Percentiles rank a stretch among this genome's conserved stretches.
Conservation (phyloP, 2,329 filamentous ascomycete genomes). For the Venturia carpophila region DNA sequence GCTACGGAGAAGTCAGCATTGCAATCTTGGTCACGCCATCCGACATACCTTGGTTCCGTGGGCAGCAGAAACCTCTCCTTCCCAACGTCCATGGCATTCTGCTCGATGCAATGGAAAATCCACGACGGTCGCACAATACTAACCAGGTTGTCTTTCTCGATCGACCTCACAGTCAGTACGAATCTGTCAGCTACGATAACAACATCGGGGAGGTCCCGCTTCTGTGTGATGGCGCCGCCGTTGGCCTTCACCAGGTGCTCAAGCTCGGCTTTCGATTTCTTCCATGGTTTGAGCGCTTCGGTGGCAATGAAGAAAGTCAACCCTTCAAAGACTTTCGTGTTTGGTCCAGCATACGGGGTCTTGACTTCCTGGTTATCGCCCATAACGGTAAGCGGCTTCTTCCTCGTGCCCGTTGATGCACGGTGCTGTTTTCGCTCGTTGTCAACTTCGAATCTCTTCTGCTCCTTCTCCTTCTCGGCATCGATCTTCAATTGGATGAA, state of each 20-base stretch:
- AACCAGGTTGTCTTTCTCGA: slow-evolving; percentile 62
- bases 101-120: slow-evolving; percentile 72
- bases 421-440: slow-evolving; percentile 55
- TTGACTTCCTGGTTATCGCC: slow-evolving; percentile 52
- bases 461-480: slow-evolving; percentile 62
- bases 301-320: slow-evolving; percentile 76
- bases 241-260: slow-evolving; percentile 76
- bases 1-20: slow-evolving; percentile 39
- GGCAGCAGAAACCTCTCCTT: slow-evolving; percentile 55
- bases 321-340: slow-evolving; percentile 62
- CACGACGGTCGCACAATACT: slow-evolving; percentile 74
- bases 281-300: slow-evolving; percentile 60
- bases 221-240: slow-evolving; percentile 72
- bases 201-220: slow-evolving; percentile 54
- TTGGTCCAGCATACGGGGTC: slow-evolving; percentile 49
- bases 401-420: slow-evolving; percentile 47
- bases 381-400: slow-evolving; percentile 65
- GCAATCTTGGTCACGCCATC: background rate
- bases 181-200: slow-evolving; percentile 67
- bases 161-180: slow-evolving; percentile 60
- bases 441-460: slow-evolving; percentile 61
- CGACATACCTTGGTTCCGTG: slow-evolving; percentile 44
- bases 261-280: slow-evolving; percentile 69
- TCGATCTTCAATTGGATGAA: slow-evolving; percentile 64
- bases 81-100: slow-evolving; percentile 47